Conservation (phyloP, 306 rosid species). For the Lathyrus aphaca region DNA sequence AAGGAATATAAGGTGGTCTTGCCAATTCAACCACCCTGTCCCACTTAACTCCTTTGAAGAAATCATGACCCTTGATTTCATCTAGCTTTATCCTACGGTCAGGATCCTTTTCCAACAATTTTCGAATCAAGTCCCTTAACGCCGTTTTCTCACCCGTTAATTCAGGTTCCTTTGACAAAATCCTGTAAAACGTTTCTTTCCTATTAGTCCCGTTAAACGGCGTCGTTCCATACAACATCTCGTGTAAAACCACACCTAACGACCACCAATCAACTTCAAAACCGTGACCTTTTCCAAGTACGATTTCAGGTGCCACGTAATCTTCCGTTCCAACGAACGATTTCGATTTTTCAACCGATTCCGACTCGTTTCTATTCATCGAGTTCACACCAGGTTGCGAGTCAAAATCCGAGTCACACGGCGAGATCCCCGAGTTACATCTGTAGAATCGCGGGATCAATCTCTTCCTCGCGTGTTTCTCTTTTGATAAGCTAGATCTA, state of each 20-base stretch:
- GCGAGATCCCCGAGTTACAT: conserved; percentile 59
- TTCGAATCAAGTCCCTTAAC: conserved; percentile 67
- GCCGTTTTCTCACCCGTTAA: conserved; percentile 77
- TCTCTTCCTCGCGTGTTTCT: conserved; percentile 18
- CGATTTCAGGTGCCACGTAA: conserved; percentile 91
- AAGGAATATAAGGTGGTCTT: conserved; percentile 82
- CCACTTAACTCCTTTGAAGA: conserved; percentile 68
- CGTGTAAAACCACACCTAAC: conserved; percentile 73
- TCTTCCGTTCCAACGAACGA: conserved; percentile 98
- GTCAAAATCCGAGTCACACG: conserved; percentile 47
- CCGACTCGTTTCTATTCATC: conserved; percentile 25
- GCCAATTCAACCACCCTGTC: conserved; percentile 54
- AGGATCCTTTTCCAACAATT: conserved; percentile 72
- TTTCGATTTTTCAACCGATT: conserved; percentile 67
- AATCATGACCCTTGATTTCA: conserved; percentile 77
- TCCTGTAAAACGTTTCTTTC: conserved; percentile 80
- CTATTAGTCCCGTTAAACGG: conserved; percentile 72
- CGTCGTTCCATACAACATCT: conserved; percentile 87
- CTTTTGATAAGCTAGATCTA: conserved; percentile 6
- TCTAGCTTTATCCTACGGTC: conserved; percentile 56
- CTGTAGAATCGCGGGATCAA: conserved; percentile 41
- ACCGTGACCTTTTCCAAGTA: conserved; percentile 72
- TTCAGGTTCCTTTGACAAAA: conserved; percentile 62
- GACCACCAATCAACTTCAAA: conserved; percentile 97
- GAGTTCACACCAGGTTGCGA: not conserved